phyloP scores from a whole-genome alignment of 805 yeast species.

The Candida takata region DNA sequence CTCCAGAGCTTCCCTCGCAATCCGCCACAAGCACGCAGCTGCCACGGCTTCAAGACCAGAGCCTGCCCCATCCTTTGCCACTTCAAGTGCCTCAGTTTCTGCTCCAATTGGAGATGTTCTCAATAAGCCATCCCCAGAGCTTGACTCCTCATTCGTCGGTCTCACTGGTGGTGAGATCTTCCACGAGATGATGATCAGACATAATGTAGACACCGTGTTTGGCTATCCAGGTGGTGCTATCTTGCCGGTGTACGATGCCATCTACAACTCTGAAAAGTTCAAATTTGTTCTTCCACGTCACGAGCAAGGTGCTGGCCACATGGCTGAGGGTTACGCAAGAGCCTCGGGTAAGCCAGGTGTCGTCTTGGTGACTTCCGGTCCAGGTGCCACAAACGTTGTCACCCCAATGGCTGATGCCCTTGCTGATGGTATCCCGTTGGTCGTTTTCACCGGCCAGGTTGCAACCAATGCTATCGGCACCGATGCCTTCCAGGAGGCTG shows the following conservation, averaged over 20 bases:
- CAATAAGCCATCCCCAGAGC: constrained; percentile 18
- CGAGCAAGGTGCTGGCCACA: constrained; percentile 99
- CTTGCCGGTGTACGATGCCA: constrained; percentile 95
- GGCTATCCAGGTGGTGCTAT: constrained; percentile 99
- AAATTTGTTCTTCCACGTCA: constrained; percentile 90
- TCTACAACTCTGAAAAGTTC: constrained; percentile 83
- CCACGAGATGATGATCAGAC: constrained; percentile 98
- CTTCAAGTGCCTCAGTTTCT: constrained; percentile 8
- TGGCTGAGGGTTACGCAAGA: constrained; percentile 99
- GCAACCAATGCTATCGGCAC: constrained; percentile 95
- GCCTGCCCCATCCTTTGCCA: constrained; percentile 25
- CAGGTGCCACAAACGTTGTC: constrained; percentile 97
- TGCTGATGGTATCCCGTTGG: constrained; percentile 95
- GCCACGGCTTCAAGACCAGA: constrained; percentile 18
- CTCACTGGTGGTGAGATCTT: constrained; percentile 97
- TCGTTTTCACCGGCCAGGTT: constrained; percentile 96
- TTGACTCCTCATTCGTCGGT: constrained; percentile 89
- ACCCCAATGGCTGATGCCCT: constrained; percentile 99
- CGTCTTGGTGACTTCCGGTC: constrained; percentile 97
- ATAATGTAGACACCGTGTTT: constrained; percentile 89
- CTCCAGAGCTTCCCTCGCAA: constrained; percentile 2
- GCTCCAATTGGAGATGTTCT: constrained; percentile 4
- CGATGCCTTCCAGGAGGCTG: constrained; percentile 99
- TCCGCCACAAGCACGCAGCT: constrained; percentile 10
- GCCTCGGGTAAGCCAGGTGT: constrained; percentile 96